A percentile compares a stretch with the other conserved stretches of the same genome.
phyloP scores from a whole-genome alignment of 2,329 filamentous ascomycete genomes.

The Onygenales sp. region DNA sequence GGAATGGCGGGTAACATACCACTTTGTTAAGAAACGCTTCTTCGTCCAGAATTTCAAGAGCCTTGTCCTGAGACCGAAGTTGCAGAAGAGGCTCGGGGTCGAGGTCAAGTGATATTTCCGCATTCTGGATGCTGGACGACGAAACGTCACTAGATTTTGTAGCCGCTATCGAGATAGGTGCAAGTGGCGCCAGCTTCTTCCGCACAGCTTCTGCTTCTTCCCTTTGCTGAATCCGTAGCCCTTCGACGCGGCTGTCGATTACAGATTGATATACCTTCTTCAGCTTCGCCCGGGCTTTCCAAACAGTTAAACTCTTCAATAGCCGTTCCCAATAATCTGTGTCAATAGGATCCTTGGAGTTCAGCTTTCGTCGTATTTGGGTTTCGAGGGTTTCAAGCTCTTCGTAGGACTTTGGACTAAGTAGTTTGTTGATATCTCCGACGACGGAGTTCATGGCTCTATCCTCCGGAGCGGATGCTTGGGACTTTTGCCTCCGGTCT shows the following conservation, averaged over 20 bases:
- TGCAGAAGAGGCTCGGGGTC: conserved; percentile 61
- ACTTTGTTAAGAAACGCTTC: conserved; percentile 48
- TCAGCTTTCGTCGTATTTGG: conserved; percentile 78
- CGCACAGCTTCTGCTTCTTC: conserved; percentile 53
- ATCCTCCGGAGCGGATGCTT: conserved; percentile 53
- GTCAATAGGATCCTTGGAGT: conserved; percentile 85
- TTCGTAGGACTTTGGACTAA: conserved; percentile 74
- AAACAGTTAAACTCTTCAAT: conserved; percentile 71
- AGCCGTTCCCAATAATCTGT: conserved; percentile 97
- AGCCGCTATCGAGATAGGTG: conserved; percentile 25
- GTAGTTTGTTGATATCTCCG: conserved; percentile 76
- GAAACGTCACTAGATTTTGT: conserved; percentile 9
- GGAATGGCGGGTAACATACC: conserved; percentile 24
- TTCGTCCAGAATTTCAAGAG: conserved; percentile 49
- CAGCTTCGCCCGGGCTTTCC: conserved; percentile 84
- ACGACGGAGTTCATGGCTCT: conserved; percentile 74
- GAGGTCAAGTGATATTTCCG: conserved; percentile 23
- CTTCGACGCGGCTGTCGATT: conserved; percentile 56
- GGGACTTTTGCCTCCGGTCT: conserved; percentile 60
- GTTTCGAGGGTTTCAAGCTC: conserved; percentile 79
- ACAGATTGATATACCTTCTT: conserved; percentile 69
- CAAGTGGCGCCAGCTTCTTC: conserved; percentile 43
- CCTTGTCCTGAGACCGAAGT: conserved; percentile 54
- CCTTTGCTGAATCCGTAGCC: conserved; percentile 57
- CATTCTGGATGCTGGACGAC: background rate